These are phyloP conservation scores for Phanerochaete sordida DNA, from an alignment of 768 basidiomycete species.

Conservation along the genomic window DNA sequence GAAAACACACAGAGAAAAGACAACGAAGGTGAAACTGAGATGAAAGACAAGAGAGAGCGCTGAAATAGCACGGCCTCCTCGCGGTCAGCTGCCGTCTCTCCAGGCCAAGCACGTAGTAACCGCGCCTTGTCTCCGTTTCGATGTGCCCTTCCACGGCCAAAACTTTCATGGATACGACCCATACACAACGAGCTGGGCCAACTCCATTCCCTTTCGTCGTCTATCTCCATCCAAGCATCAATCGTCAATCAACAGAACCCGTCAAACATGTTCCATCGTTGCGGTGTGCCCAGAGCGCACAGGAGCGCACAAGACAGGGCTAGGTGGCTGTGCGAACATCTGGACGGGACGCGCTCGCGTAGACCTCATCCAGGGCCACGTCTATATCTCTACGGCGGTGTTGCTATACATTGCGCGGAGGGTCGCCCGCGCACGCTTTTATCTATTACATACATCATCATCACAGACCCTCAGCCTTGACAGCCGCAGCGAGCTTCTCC, in stretches of 20 bases:
- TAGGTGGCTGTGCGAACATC: neutral
- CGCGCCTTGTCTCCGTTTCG: neutral
- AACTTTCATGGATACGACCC: neutral
- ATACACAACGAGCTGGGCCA: neutral
- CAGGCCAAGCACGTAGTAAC: slow-evolving; percentile 3
- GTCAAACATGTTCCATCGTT: slow-evolving; percentile 5
- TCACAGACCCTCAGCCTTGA: slow-evolving; percentile 24
- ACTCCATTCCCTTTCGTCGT: neutral
- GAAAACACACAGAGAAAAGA: slow-evolving; percentile 24
- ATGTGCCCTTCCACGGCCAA: neutral
- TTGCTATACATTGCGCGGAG: neutral
- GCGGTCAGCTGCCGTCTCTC: slow-evolving; percentile 1
- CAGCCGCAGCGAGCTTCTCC: slow-evolving; percentile 58
- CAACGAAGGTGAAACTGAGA: slow-evolving; percentile 16
- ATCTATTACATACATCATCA: slow-evolving; percentile 7
- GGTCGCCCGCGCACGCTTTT: neutral
- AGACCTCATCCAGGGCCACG: neutral
- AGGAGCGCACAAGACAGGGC: neutral
- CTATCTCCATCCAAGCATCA: neutral
- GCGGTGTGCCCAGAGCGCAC: neutral
- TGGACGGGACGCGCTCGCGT: too few relatives aligned
- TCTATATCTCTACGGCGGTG: neutral
- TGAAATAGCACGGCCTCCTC: slow-evolving; percentile 11
- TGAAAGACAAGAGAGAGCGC: slow-evolving; percentile 20
- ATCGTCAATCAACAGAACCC: neutral